Evolutionary conservation across 164 flowering plant genomes (phyloP).

Genomic region (Santalum album): DNA sequence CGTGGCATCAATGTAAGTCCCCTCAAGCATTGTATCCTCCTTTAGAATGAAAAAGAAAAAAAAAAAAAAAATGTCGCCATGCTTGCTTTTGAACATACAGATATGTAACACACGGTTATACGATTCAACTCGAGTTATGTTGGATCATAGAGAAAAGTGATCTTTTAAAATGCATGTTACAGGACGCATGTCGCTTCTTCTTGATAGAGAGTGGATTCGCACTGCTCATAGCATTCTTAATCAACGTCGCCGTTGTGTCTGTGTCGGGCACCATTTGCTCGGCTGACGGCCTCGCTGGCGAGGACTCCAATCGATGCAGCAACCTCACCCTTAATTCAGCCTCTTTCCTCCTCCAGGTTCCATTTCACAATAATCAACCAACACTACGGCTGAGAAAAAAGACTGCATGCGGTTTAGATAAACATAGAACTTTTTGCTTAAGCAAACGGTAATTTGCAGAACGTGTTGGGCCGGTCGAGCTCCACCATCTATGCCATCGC

Average conservation of each 20-base stretch:
- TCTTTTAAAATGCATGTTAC: too few species aligned
- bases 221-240: conserved; percentile 62
- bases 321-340: conserved; percentile 68
- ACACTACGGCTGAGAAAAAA: too few species aligned
- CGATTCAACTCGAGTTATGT: too few species aligned
- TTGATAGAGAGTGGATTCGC: conserved; percentile 81
- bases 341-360: conserved; percentile 73
- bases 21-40: neutral
- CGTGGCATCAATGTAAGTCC: conserved; percentile 67
- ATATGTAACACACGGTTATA: too few species aligned
- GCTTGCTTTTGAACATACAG: too few species aligned
- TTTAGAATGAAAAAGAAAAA: too few species aligned
- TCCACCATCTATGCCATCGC: conserved; percentile 62
- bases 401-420: too few species aligned
- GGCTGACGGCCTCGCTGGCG: conserved; percentile 24
- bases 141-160: too few species aligned
- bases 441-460: too few species aligned
- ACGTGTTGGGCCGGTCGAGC: conserved; percentile 66
- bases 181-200: conserved; percentile 79
- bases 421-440: too few species aligned
- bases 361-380: too few species aligned
- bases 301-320: conserved; percentile 25
- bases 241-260: conserved; percentile 65
- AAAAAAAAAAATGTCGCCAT: too few species aligned
- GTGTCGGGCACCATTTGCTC: conserved; percentile 69